A percentile compares a stretch with the other conserved stretches of the same genome.
Conservation (phyloP, 495 filamentous ascomycete genomes). For the Viridothelium virens region DNA sequence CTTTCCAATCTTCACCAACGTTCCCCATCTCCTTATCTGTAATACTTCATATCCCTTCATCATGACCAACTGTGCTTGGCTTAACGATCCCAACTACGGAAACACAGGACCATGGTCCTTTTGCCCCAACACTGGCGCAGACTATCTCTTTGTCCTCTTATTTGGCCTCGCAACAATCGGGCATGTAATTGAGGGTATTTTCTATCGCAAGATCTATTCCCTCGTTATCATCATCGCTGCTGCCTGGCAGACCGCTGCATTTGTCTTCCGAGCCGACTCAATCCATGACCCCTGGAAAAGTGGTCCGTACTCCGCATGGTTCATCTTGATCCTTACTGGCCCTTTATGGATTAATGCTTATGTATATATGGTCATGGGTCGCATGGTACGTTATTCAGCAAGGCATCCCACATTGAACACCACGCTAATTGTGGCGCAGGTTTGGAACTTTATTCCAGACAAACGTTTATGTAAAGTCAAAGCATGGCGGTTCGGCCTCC, state of each 20-base stretch:
- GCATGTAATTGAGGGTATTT: constrained; percentile 16
- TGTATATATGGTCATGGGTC: constrained; percentile 17
- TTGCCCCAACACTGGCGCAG: constrained; percentile 15
- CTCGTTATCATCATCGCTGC: constrained; percentile 15
- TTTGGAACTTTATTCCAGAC: constrained; percentile 18
- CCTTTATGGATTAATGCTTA: constrained; percentile 21
- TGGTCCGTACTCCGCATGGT: constrained; percentile 14
- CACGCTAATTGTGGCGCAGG: neutral
- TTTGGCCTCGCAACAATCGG: constrained; percentile 18
- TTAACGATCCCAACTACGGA: constrained; percentile 1
- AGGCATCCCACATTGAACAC: neutral
- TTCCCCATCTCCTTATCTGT: neutral
- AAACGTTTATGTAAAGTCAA: constrained; percentile 15
- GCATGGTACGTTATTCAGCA: neutral
- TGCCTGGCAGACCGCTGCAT: constrained; percentile 16
- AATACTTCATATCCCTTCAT: neutral
- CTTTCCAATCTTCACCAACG: neutral
- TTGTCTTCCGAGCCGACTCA: constrained; percentile 13
- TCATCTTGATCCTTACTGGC: constrained; percentile 18
- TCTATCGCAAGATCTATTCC: constrained; percentile 13
- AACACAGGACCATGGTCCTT: constrained; percentile 7
- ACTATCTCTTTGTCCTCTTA: constrained; percentile 17
- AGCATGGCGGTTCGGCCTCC: constrained; percentile 21
- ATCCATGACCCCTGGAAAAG: constrained; percentile 9
- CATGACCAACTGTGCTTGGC: neutral